Percentiles rank a stretch among this genome's conserved stretches.
phyloP scores from a whole-genome alignment of 805 yeast species.

The Candida multigemmis region DNA sequence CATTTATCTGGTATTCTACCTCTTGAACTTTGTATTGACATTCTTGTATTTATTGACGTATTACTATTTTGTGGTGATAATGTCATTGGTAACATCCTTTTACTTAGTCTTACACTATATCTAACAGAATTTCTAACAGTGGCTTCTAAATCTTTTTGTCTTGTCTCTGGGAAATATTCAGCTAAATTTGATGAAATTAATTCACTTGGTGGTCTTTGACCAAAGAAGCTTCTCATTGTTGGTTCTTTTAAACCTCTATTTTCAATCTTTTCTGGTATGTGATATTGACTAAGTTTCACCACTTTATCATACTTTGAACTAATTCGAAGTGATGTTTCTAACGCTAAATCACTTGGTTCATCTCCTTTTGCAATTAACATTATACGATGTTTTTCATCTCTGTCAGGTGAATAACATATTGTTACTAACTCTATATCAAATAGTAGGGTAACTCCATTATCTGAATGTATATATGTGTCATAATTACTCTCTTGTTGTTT shows the following conservation, averaged over 20 bases:
- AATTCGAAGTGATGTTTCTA: conserved; percentile 45
- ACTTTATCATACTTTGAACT: conserved; percentile 20
- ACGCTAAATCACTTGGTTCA: conserved; percentile 53
- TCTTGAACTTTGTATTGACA: conserved; percentile 1
- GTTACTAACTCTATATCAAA: conserved; percentile 78
- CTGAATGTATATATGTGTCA: conserved; percentile 51
- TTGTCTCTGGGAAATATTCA: conserved; percentile 86
- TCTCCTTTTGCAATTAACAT: conserved; percentile 60
- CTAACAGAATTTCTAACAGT: conserved; percentile 81
- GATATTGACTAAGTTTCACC: conserved; percentile 13
- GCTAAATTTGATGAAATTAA: conserved; percentile 82
- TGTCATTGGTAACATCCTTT: conserved; percentile 15
- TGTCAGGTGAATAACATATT: conserved; percentile 67
- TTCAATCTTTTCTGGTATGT: conserved; percentile 10
- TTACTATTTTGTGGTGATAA: conserved; percentile 7
- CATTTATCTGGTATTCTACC: conserved; percentile 37
- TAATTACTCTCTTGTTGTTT: conserved; percentile 37
- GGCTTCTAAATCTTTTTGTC: conserved; percentile 58
- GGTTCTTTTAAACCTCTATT: conserved; percentile 3
- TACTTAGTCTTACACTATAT: conserved; percentile 57
- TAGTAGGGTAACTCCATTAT: conserved; percentile 35
- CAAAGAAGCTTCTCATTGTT: conserved; percentile 47
- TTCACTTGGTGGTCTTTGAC: conserved; percentile 91
- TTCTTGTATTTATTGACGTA: conserved; percentile 8
- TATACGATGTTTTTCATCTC: conserved; percentile 60